phyloP scores from a whole-genome alignment of 129 eudicot species.

The Saposhnikovia divaricata region DNA sequence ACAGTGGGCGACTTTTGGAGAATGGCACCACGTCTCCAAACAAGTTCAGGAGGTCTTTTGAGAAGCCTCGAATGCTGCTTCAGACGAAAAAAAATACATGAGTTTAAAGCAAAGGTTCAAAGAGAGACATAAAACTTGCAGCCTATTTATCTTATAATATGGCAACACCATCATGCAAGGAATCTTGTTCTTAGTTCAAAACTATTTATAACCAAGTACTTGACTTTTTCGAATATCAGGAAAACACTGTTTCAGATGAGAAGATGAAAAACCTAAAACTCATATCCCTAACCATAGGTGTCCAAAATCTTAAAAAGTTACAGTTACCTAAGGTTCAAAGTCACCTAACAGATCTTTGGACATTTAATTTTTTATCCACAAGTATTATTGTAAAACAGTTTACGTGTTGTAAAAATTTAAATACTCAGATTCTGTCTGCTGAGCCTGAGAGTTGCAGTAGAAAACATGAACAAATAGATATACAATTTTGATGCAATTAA shows the following conservation, averaged over 20 bases:
- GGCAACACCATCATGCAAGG: not conserved
- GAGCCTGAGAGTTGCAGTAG: not conserved
- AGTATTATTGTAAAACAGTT: no score
- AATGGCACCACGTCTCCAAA: slow-evolving; percentile 63
- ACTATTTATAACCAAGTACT: not conserved
- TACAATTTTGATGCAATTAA: not conserved
- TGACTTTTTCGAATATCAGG: not conserved
- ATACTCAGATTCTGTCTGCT: not conserved
- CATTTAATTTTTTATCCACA: not conserved
- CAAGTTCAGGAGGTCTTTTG: slow-evolving; percentile 75
- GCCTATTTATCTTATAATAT: not conserved
- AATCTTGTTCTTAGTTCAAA: not conserved
- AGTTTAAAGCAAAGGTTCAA: not conserved
- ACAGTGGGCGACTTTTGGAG: slow-evolving; percentile 65
- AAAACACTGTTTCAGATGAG: not conserved
- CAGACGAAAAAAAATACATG: not conserved
- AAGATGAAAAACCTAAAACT: not conserved
- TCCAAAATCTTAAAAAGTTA: not conserved
- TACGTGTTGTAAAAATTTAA: not conserved
- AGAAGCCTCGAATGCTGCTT: slow-evolving; percentile 71
- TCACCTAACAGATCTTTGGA: not conserved
- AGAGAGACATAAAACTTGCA: not conserved
- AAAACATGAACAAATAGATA: not conserved
- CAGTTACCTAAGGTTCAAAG: not conserved
- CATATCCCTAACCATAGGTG: not conserved